Base-by-base conservation (phyloP, 202 grass and related monocot genomes). In the Eragrostis tef region DNA sequence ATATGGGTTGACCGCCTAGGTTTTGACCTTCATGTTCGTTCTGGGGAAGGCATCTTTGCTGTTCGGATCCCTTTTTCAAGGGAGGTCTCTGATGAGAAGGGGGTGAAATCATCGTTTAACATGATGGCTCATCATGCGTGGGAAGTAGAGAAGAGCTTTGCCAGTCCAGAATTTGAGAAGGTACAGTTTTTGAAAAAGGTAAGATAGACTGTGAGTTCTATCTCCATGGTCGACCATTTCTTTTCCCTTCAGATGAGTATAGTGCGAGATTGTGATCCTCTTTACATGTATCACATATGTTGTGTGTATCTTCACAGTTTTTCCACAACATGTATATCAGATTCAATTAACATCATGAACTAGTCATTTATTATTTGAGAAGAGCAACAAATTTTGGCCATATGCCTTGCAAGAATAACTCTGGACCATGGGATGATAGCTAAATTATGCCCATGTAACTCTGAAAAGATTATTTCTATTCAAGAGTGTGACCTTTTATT, bases 111-210 rank as follows among this genome's bases (percentile, higher is more conserved):
- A 0, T 90, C 90, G 12, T 95, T 98, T 77, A 98, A 98, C 87
- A 93, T 90, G 71, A 95, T 98, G 96, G 73, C 96, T 81, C 92
- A 98, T 91, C 92, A 93, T 78, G 96, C 90, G 12, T 98, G 96
- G 96, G 96, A 98, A 71, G 86, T 95, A 73, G 96, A 95, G 70
- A 95, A 90, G 85, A 89, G 74, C 64, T 95, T 88, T 70, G 78
- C 69, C 3, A 77, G 51, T 74, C 88, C 90, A 45, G 96, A 90
- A 34, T 98, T 98, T 89, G 90, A 95, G 77, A 91, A 93, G 75
- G 85, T 93, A 50, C 78, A 78, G 56, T 63, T 73, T 19, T 86
- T 98, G 65, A 98, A 90, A 70, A 98, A 88, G 81, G 85, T 98
- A 53, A 98, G 83, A 74, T 98, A 92, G 78, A 53, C 73, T 81